These are phyloP conservation scores for Sugiyamaella grinbergsii DNA, from an alignment of 1,139 yeast species.

Conservation along the genomic window DNA sequence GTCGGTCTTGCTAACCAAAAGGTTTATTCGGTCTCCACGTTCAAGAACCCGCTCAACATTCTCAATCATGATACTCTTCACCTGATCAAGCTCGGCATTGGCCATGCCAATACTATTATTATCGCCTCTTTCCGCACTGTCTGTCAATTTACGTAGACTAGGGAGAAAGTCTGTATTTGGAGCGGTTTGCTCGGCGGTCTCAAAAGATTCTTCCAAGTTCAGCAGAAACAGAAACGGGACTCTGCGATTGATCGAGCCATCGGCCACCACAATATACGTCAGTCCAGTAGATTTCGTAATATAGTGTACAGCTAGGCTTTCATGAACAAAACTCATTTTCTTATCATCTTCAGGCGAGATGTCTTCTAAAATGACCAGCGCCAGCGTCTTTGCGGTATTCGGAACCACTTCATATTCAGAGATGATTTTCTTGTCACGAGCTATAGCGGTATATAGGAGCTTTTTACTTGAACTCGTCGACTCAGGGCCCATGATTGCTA, in stretches of 20 bases:
- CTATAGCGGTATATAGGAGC: conserved; percentile 39
- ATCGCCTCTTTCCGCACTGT: conserved; percentile 36
- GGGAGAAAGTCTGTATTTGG: conserved; percentile 11
- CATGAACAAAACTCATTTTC: conserved; percentile 39
- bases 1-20: conserved; percentile 80
- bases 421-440: conserved; percentile 35
- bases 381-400: conserved; percentile 32
- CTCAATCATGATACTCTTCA: conserved; percentile 46
- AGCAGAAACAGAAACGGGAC: conserved; percentile 41
- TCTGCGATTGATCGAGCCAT: conserved; percentile 37
- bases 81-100: conserved; percentile 45
- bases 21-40: conserved; percentile 77
- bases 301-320: conserved; percentile 41
- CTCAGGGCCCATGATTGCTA: no score
- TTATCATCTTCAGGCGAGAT: conserved; percentile 35
- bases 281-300: conserved; percentile 41
- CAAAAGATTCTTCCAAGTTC: conserved; percentile 36
- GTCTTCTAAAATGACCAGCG: conserved; percentile 36
- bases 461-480: no score
- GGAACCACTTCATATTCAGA: conserved; percentile 32
- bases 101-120: conserved; percentile 38
- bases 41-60: conserved; percentile 56
- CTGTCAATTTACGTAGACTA: conserved; percentile 30
- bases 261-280: conserved; percentile 39
- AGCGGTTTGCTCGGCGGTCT: conserved; percentile 16